phyloP scores from a whole-genome alignment of 805 yeast genomes.

The Metschnikowia chrysomelidarum region DNA sequence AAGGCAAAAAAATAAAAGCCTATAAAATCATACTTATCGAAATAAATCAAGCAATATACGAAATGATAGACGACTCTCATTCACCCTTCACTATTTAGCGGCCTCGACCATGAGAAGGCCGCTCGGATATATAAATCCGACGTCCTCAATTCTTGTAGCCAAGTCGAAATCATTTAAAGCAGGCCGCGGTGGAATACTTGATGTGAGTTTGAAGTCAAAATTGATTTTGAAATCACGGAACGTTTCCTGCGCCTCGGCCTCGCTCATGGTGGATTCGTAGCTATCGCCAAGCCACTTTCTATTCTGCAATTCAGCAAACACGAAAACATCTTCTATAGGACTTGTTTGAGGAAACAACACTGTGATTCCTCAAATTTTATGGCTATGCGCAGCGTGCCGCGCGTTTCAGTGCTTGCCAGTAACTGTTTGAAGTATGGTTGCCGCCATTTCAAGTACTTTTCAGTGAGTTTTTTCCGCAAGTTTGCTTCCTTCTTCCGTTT shows the following conservation, averaged over 20 bases:
- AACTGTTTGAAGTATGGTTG: constrained; percentile 29
- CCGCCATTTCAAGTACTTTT: constrained; percentile 35
- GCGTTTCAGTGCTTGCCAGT: constrained; percentile 12
- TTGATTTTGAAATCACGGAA: constrained; percentile 25
- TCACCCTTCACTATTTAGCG: too few species aligned
- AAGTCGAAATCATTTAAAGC: constrained; percentile 28
- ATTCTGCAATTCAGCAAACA: constrained; percentile 32
- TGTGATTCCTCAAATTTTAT: constrained; percentile 55
- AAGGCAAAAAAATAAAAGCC: constrained; percentile 57
- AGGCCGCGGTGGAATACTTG: constrained; percentile 40
- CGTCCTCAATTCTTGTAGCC: constrained; percentile 51
- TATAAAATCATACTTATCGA: too few species aligned
- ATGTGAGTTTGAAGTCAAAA: constrained; percentile 32
- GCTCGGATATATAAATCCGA: constrained; percentile 49
- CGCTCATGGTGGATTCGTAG: constrained; percentile 20
- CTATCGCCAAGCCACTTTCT: constrained; percentile 40
- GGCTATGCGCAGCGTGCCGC: constrained; percentile 57
- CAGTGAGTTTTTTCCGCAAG: constrained; percentile 29
- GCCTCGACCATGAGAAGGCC: constrained; percentile 64
- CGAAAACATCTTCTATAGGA: constrained; percentile 31
- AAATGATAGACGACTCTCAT: neutral
- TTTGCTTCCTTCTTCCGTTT: constrained; percentile 43
- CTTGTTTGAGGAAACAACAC: constrained; percentile 30
- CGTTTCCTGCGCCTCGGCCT: constrained; percentile 22
- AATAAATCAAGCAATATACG: neutral